Percentiles rank a stretch among this genome's conserved stretches.
These are phyloP conservation scores for Tulasnella sp. DNA, from an alignment of 768 basidiomycete genomes.

Conservation along the genomic window DNA sequence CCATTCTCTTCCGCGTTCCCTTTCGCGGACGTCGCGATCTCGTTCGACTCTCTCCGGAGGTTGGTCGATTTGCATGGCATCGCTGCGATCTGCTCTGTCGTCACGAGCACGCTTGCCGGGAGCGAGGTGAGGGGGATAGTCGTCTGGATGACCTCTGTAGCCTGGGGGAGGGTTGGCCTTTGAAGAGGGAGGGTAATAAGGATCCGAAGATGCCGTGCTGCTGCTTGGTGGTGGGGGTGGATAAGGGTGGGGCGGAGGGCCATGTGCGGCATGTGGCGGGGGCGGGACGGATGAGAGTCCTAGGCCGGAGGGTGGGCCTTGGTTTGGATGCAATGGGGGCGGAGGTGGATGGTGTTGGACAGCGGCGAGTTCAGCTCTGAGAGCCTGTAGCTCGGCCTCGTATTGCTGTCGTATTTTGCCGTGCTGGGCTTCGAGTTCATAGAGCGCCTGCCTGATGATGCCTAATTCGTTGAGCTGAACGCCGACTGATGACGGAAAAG, in stretches of 20 bases:
- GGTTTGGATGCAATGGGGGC: slow-evolving; percentile 22
- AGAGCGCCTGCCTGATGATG: slow-evolving; percentile 79
- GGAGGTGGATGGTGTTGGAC: slow-evolving; percentile 20
- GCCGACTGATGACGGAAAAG: slow-evolving; percentile 42
- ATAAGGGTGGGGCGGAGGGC: slow-evolving; percentile 34
- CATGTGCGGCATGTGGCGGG: slow-evolving; percentile 31
- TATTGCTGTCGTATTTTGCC: slow-evolving; percentile 78
- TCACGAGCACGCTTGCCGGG: slow-evolving; percentile 24
- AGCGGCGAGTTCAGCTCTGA: slow-evolving; percentile 54
- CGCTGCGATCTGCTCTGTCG: slow-evolving; percentile 29
- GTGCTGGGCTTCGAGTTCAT: slow-evolving; percentile 86
- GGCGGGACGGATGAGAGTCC: slow-evolving; percentile 23
- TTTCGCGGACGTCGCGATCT: slow-evolving; percentile 30
- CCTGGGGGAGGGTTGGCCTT: slow-evolving; percentile 26
- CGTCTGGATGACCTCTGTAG: slow-evolving; percentile 16
- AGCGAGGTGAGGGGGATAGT: slow-evolving; percentile 11
- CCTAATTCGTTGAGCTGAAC: slow-evolving; percentile 85
- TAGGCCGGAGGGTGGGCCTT: slow-evolving; percentile 11
- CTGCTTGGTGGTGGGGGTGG: slow-evolving; percentile 31
- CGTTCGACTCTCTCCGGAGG: slow-evolving; percentile 28
- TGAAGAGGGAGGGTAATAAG: slow-evolving; percentile 26
- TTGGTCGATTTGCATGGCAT: slow-evolving; percentile 27
- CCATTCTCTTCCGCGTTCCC: slow-evolving; percentile 34
- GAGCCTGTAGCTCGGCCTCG: slow-evolving; percentile 70
- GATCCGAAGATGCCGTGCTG: slow-evolving; percentile 26